Conservation (phyloP, 345 rosid species). For the Mangifera indica region DNA sequence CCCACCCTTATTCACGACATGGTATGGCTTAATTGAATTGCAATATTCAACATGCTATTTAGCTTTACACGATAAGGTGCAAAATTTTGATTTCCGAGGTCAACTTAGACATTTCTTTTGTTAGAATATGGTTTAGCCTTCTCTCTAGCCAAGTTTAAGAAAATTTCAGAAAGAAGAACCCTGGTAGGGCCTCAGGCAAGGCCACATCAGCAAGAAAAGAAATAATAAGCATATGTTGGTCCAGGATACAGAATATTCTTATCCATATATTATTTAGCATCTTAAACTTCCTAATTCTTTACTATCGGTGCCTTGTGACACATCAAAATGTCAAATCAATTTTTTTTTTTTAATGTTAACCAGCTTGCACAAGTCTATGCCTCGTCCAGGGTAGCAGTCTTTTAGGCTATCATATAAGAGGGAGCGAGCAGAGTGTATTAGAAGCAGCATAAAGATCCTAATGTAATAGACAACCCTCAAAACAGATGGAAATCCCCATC, state of each 20-base stretch:
- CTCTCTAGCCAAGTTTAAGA: background rate
- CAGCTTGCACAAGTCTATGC: background rate
- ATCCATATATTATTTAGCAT: background rate
- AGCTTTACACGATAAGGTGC: background rate
- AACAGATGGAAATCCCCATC: background rate
- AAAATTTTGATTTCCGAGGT: background rate
- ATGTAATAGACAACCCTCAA: background rate
- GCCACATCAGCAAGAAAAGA: constrained; percentile 5
- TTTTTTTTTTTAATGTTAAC: background rate
- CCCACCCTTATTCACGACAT: background rate
- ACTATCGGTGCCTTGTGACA: background rate
- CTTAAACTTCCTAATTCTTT: too few species aligned
- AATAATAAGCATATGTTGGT: constrained; percentile 1
- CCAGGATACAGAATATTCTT: background rate
- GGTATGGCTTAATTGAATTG: background rate
- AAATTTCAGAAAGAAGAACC: background rate
- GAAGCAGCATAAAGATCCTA: background rate
- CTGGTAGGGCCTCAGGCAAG: constrained; percentile 1
- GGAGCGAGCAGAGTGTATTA: too few species aligned
- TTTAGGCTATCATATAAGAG: background rate
- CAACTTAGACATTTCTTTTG: background rate
- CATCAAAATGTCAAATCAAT: background rate
- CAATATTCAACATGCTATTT: background rate
- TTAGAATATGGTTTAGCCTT: background rate
- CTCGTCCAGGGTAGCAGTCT: background rate